phyloP scores from a whole-genome alignment of 805 yeast species.

The Lipomyces japonicus region DNA sequence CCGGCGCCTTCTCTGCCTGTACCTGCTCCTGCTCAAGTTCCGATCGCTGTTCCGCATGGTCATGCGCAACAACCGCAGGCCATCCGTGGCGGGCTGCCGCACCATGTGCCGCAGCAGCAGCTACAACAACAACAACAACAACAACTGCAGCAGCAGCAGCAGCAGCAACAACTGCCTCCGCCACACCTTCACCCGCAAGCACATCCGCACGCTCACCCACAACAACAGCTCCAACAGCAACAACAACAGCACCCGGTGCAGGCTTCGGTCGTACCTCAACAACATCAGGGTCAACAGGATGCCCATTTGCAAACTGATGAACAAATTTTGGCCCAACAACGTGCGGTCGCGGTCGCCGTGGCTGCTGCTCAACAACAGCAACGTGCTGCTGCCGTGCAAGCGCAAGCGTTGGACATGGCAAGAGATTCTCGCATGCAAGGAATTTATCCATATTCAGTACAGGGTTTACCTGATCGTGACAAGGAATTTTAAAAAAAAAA shows the following conservation, averaged over 20 bases:
- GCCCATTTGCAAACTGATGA: too few relatives aligned
- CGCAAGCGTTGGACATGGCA: constrained; percentile 17
- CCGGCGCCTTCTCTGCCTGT: constrained; percentile 22
- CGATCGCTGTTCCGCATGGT: too few relatives aligned
- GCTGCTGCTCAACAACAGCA: constrained; percentile 8
- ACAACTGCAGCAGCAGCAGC: not conserved
- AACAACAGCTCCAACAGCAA: not conserved
- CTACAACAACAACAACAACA: too few relatives aligned
- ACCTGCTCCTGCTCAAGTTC: too few relatives aligned
- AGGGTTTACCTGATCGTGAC: constrained; percentile 24
- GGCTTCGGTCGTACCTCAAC: too few relatives aligned
- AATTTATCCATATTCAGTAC: constrained; percentile 26
- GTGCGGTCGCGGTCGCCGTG: constrained; percentile 13
- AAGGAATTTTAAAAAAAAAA: constrained; percentile 17
- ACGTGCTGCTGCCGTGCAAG: constrained; percentile 15
- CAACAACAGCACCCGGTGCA: not conserved
- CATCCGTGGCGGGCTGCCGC: too few relatives aligned
- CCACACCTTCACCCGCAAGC: not conserved
- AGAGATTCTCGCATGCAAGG: constrained; percentile 14
- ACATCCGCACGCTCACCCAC: not conserved
- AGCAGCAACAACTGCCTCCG: not conserved
- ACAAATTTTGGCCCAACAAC: not conserved
- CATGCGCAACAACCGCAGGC: too few relatives aligned
- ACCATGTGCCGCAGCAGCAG: too few relatives aligned
- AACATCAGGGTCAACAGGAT: too few relatives aligned